Evolutionary conservation across 345 rosid genomes (phyloP).

Genomic region (Heritiera fomes): DNA sequence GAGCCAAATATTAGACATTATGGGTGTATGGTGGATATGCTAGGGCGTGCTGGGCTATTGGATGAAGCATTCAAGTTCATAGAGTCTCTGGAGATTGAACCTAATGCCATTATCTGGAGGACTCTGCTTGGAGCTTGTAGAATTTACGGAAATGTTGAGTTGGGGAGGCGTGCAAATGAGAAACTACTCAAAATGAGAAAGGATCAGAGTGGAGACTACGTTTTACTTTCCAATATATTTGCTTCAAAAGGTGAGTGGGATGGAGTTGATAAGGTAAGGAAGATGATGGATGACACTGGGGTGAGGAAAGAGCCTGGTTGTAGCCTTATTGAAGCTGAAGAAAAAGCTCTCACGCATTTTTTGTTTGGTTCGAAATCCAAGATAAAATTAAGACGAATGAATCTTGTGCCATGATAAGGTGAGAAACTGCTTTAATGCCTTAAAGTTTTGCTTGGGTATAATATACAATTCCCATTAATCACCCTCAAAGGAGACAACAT

Average conservation of each 20-base stretch:
- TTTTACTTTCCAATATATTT: slow-evolving; percentile 66
- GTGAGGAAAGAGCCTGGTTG: slow-evolving; percentile 52
- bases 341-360: slow-evolving; percentile 38
- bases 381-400: slow-evolving; percentile 24
- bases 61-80: slow-evolving; percentile 59
- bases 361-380: slow-evolving; percentile 36
- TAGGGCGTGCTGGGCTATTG: slow-evolving; percentile 65
- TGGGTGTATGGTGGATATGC: slow-evolving; percentile 73
- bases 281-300: slow-evolving; percentile 58
- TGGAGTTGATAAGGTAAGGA: slow-evolving; percentile 57
- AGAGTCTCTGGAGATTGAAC: slow-evolving; percentile 54
- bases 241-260: slow-evolving; percentile 70
- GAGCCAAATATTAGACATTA: slow-evolving; percentile 68
- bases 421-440: slow-evolving; percentile 6
- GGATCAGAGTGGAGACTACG: slow-evolving; percentile 63
- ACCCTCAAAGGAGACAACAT: background rate
- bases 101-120: slow-evolving; percentile 63
- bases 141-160: slow-evolving; percentile 55
- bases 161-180: slow-evolving; percentile 57
- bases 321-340: slow-evolving; percentile 51
- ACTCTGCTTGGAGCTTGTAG: slow-evolving; percentile 68
- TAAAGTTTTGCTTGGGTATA: background rate
- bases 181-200: slow-evolving; percentile 46
- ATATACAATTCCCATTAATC: background rate
- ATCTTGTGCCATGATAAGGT: slow-evolving; percentile 19